phyloP scores from a whole-genome alignment of 2,329 filamentous ascomycete species.

The Arthrobotrys conoides region DNA sequence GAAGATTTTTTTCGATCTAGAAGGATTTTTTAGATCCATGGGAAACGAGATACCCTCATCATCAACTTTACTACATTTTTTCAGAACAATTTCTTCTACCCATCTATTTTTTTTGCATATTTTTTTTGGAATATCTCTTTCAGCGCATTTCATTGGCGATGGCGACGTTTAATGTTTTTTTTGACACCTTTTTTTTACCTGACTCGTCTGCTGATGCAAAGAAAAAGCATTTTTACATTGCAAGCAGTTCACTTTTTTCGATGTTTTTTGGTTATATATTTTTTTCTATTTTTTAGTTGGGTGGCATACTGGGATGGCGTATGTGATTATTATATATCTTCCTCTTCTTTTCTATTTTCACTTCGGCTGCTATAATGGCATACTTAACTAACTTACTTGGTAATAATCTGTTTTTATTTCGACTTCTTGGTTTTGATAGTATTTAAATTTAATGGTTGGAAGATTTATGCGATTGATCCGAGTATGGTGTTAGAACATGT shows the following conservation, averaged over 20 bases:
- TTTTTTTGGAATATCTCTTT: background rate
- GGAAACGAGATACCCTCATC: background rate
- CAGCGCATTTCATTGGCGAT: conserved; percentile 10
- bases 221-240: conserved; percentile 8
- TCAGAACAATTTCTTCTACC: too few species aligned
- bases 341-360: background rate
- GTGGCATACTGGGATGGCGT: conserved; percentile 17
- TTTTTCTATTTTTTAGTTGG: background rate
- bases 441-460: too few species aligned
- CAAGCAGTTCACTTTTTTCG: background rate
- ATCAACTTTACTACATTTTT: background rate
- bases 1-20: background rate
- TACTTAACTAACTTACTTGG: too few species aligned
- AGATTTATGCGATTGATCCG: too few species aligned
- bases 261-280: background rate
- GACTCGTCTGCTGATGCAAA: background rate
- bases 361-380: too few species aligned
- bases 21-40: background rate
- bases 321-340: background rate
- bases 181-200: background rate
- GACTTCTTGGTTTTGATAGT: too few species aligned
- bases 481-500: too few species aligned
- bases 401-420: too few species aligned
- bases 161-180: background rate
- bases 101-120: too few species aligned